Evolutionary conservation across 352 stramenopile genomes (phyloP).

Genomic region (Phytophthora colocasiae): DNA sequence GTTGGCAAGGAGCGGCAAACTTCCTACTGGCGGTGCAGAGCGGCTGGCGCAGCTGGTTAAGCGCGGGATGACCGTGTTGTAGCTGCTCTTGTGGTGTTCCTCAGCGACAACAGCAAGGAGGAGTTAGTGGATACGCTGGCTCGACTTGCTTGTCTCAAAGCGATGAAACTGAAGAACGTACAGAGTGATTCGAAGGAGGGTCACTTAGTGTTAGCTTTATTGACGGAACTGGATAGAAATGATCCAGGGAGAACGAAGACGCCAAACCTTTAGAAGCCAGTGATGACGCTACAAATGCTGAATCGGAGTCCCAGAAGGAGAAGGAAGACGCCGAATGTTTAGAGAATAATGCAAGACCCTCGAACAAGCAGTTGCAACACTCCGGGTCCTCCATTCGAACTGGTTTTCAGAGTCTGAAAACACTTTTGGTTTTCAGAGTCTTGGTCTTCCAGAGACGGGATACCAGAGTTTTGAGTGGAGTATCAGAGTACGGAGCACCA

Average conservation of each 20-base stretch:
- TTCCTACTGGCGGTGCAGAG: constrained; percentile 31
- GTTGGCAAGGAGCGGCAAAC: constrained; percentile 41
- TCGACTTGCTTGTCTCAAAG: constrained; percentile 54
- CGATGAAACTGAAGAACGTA: constrained; percentile 22
- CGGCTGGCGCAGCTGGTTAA: constrained; percentile 56
- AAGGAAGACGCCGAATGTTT: neutral
- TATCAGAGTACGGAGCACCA: no score
- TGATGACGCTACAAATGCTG: neutral
- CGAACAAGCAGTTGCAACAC: no score
- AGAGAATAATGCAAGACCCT: neutral
- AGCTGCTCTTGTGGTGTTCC: constrained; percentile 68
- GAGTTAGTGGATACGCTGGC: constrained; percentile 72
- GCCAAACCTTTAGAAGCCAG: neutral
- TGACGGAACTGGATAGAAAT: constrained; percentile 39
- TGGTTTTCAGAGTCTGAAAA: no score
- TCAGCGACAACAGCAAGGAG: constrained; percentile 66
- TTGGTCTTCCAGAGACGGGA: no score
- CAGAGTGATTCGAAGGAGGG: constrained; percentile 31
- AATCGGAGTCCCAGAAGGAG: neutral
- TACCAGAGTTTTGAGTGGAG: no score
- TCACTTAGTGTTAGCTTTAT: constrained; percentile 23
- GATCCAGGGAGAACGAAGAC: neutral
- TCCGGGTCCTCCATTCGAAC: no score
- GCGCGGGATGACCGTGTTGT: constrained; percentile 69
- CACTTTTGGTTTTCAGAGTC: no score